A percentile compares a stretch with the other conserved stretches of the same genome.
Conservation (phyloP, 768 basidiomycete genomes). For the Suillus americanus region DNA sequence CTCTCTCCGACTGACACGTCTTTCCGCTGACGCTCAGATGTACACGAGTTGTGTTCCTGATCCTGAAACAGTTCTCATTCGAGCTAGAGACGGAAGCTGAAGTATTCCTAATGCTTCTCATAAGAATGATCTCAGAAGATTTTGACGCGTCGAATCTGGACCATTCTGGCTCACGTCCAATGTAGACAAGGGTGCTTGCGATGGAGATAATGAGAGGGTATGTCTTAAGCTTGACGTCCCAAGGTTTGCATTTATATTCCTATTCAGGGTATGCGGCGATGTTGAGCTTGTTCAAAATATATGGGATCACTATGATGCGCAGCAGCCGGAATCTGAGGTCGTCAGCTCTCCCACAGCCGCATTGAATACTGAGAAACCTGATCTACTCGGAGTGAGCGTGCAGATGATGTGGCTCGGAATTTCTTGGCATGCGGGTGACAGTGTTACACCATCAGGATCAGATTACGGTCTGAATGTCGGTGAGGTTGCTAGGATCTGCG, state of each 20-base stretch:
- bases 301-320: conserved; percentile 77
- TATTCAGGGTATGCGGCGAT: conserved; percentile 68
- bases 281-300: conserved; percentile 74
- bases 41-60: conserved; percentile 89
- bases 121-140: conserved; percentile 63
- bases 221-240: conserved; percentile 5
- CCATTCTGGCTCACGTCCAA: too few species aligned
- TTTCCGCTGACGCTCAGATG: conserved; percentile 91
- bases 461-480: conserved; percentile 62
- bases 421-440: conserved; percentile 29
- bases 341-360: conserved; percentile 78
- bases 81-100: conserved; percentile 84
- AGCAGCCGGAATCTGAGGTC: conserved; percentile 60
- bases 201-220: conserved; percentile 93
- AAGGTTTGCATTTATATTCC: background rate
- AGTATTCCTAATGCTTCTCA: conserved; percentile 77
- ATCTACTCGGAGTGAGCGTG: conserved; percentile 71
- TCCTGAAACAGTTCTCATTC: conserved; percentile 85
- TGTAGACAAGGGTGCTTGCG: conserved; percentile 85
- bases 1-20: conserved; percentile 71
- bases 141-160: conserved; percentile 26
- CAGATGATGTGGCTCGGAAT: conserved; percentile 85
- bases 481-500: conserved; percentile 65
- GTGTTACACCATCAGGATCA: conserved; percentile 16
- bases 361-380: conserved; percentile 87